Evolutionary conservation across 2,329 filamentous ascomycete species (phyloP).

Genomic region (Paraphoma sp.): DNA sequence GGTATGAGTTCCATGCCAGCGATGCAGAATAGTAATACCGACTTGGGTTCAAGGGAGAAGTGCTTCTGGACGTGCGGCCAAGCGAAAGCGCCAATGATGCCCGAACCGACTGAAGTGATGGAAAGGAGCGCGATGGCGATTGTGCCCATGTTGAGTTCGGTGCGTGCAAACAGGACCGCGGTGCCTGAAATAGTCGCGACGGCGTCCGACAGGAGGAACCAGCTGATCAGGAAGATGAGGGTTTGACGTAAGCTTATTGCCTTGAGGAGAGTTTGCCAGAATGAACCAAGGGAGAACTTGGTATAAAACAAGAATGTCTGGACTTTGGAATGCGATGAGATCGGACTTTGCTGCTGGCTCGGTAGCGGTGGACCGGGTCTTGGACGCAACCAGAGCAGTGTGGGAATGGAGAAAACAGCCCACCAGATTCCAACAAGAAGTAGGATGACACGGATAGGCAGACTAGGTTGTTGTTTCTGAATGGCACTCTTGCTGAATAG

Average conservation of each 20-base stretch:
- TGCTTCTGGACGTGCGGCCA: constrained; percentile 79
- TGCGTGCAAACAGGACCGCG: constrained; percentile 91
- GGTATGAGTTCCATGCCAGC: constrained; percentile 87
- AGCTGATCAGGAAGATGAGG: constrained; percentile 78
- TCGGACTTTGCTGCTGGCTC: constrained; percentile 25
- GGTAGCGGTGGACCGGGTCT: constrained; percentile 82
- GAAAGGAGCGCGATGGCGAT: constrained; percentile 87
- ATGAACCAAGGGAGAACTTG: constrained; percentile 79
- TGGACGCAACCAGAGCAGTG: constrained; percentile 81
- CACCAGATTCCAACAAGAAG: constrained; percentile 88
- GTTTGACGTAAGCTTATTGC: constrained; percentile 74
- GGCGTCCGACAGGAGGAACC: constrained; percentile 92
- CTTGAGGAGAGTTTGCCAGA: constrained; percentile 77
- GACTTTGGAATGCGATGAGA: constrained; percentile 17
- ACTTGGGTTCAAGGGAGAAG: constrained; percentile 73
- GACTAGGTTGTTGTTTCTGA: constrained; percentile 73
- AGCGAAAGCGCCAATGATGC: constrained; percentile 84
- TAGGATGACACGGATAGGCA: constrained; percentile 81
- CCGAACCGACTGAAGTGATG: constrained; percentile 83
- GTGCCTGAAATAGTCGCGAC: constrained; percentile 95
- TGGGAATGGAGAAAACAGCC: constrained; percentile 84
- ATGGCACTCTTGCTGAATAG: constrained; percentile 48
- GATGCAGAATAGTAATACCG: constrained; percentile 85
- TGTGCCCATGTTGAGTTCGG: constrained; percentile 83
- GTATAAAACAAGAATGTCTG: constrained; percentile 68